phyloP scores from a whole-genome alignment of 1,139 yeast species.

The Candida sojae region DNA sequence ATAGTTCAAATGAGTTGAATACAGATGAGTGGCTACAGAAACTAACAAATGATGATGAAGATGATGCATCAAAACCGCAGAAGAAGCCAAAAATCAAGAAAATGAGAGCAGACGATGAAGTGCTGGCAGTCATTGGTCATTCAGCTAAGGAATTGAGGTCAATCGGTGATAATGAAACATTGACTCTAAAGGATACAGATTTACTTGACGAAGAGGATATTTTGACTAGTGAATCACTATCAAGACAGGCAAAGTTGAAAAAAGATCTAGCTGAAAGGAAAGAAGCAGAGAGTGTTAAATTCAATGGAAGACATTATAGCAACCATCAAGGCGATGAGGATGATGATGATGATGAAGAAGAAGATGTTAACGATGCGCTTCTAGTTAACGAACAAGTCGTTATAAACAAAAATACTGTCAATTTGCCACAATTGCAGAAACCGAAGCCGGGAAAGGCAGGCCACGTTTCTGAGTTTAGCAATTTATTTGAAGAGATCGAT shows the following conservation, averaged over 20 bases:
- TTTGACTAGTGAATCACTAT: constrained; percentile 45
- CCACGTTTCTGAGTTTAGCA: constrained; percentile 8
- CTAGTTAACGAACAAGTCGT: constrained; percentile 10
- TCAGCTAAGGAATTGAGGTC: constrained; percentile 37
- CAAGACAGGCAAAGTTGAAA: constrained; percentile 29
- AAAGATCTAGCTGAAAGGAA: constrained; percentile 23
- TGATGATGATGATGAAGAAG: constrained; percentile 17
- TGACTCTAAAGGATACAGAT: constrained; percentile 65
- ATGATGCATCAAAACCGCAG: constrained; percentile 5
- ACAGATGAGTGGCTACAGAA: constrained; percentile 44
- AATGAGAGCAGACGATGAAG: neutral
- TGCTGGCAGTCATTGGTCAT: constrained; percentile 45
- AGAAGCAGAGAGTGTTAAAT: constrained; percentile 26
- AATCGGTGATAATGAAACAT: constrained; percentile 49
- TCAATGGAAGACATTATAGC: constrained; percentile 25
- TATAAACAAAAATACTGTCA: constrained; percentile 7
- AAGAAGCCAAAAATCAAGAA: constrained; percentile 3
- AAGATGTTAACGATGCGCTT: constrained; percentile 14
- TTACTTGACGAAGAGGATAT: constrained; percentile 49
- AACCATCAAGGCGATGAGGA: constrained; percentile 9
- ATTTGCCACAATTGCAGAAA: constrained; percentile 12
- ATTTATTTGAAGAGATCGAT: constrained; percentile 27
- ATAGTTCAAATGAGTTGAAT: constrained; percentile 24
- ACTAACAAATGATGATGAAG: constrained; percentile 16
- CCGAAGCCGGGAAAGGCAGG: neutral